phyloP scores from a whole-genome alignment of 225 moss, liverwort and hornwort species.

The Ulota crispa region DNA sequence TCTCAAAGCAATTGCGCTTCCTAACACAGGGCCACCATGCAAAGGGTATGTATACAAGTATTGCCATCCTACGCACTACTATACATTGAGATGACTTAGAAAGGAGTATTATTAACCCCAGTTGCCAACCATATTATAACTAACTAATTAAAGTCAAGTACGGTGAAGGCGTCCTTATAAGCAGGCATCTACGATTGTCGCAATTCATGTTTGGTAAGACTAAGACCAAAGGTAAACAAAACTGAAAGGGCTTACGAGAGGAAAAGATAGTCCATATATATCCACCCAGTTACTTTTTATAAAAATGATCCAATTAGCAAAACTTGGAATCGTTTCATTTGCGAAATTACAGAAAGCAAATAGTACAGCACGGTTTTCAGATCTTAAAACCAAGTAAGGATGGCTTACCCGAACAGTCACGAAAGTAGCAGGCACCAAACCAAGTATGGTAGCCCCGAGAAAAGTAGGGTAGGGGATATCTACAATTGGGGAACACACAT shows the following conservation, averaged over 20 bases:
- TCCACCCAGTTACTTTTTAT: neutral
- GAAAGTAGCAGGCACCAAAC: constrained; percentile 84
- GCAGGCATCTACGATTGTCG: neutral
- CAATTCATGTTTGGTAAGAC: neutral
- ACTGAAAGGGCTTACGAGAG: neutral
- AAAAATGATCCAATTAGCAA: neutral
- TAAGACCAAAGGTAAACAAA: constrained; percentile 1
- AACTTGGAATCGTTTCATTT: neutral
- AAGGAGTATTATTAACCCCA: neutral
- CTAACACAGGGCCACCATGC: neutral
- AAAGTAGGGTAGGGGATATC: constrained; percentile 78
- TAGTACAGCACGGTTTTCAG: constrained; percentile 5
- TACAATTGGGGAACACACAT: constrained; percentile 91
- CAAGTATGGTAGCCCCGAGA: constrained; percentile 72
- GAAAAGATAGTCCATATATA: constrained; percentile 3
- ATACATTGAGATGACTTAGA: neutral
- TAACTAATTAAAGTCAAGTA: neutral
- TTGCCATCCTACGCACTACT: constrained; percentile 1
- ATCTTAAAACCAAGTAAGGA: neutral
- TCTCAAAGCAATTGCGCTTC: neutral
- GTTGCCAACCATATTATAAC: neutral
- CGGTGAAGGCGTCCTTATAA: neutral
- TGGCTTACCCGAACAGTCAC: constrained; percentile 80
- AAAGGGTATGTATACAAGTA: neutral
- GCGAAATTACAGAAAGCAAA: no score